Conservation (phyloP, 345 rosid genomes). For the Hibiscus tridactylites region DNA sequence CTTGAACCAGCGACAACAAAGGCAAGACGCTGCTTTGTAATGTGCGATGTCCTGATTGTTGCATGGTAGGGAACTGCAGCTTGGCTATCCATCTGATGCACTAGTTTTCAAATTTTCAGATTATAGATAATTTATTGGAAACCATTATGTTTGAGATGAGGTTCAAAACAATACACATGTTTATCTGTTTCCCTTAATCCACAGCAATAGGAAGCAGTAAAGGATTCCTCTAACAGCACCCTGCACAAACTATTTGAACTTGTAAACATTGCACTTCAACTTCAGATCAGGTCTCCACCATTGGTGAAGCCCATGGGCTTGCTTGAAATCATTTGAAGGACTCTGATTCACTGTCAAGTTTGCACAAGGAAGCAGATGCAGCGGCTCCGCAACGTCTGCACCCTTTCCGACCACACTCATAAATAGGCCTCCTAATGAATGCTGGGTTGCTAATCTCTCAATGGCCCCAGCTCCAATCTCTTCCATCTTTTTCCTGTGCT, state of each 20-base stretch:
- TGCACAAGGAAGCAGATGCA: conserved; percentile 76
- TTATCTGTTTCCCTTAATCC: neutral
- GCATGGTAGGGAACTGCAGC: too few relatives aligned
- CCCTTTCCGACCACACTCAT: conserved; percentile 50
- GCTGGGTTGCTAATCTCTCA: conserved; percentile 60
- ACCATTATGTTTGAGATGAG: too few relatives aligned
- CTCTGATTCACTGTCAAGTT: conserved; percentile 41
- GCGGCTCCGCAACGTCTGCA: conserved; percentile 46
- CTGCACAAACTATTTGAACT: conserved; percentile 28
- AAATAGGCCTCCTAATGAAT: conserved; percentile 61
- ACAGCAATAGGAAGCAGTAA: neutral
- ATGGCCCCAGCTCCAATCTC: conserved; percentile 70
- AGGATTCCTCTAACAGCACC: neutral
- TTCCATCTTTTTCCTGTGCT: conserved; percentile 85
- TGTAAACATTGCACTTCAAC: conserved; percentile 45
- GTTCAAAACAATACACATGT: neutral
- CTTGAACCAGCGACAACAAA: too few relatives aligned
- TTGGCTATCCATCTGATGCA: too few relatives aligned
- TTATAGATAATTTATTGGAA: too few relatives aligned
- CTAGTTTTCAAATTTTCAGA: too few relatives aligned
- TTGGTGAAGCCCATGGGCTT: conserved; percentile 89
- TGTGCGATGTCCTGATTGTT: too few relatives aligned
- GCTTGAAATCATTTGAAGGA: conserved; percentile 40
- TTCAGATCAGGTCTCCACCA: conserved; percentile 75
- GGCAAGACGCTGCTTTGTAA: too few relatives aligned